Evolutionary conservation across 2,329 filamentous ascomycete genomes (phyloP), one percentile per base, ranked within the genome.

Genomic region (Dothistroma septosporum): DNA sequence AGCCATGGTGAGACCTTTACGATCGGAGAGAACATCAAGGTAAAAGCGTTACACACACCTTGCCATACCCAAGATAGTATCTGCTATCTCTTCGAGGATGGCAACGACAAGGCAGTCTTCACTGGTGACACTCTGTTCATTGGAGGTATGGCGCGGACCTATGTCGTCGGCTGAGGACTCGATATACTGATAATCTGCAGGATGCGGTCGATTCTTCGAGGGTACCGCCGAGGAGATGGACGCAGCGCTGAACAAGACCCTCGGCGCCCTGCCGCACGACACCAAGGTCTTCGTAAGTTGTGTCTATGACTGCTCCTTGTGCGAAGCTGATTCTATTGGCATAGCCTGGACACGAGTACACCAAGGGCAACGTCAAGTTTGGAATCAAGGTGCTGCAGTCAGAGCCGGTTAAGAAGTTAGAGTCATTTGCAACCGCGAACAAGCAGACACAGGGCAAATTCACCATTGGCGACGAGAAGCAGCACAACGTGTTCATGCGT

Each of bases 11-110:
- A 91, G 66, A 85, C 81, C 2, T 96, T 97, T 80, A 88, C 85
- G 64, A 85, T 99, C 64, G 94, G 94, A 59, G 80, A 85, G 46
- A 83, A 83, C 67, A 94, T 99, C 75, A 83, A 84, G 14, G 88
- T 97, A 60, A 93, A 85, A 73, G 89, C 90, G 24, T 80, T 97
- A n/a, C 90, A 97, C 77, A 99, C 94, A 12, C 94, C 94, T 1
- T 99, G 94, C 76, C 94, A 99, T 75, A 99, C 94, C 1, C 92
- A 97, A 78, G 94, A 99, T 78, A 97, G 92, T 76, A 96, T 99
- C 74, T 99, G 94, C 81, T 99, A 87, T 80, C 91, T 87, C 68
- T 87, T 94, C 80, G 85, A 96, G 76, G 93, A 99, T 71, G 87
- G 86, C 21, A 80, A 85, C 53, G 82, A 89, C 53, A 87, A 85